Conservation (phyloP, 192 early-diverging fungal genomes). For the Helicostylum pulchrum region DNA sequence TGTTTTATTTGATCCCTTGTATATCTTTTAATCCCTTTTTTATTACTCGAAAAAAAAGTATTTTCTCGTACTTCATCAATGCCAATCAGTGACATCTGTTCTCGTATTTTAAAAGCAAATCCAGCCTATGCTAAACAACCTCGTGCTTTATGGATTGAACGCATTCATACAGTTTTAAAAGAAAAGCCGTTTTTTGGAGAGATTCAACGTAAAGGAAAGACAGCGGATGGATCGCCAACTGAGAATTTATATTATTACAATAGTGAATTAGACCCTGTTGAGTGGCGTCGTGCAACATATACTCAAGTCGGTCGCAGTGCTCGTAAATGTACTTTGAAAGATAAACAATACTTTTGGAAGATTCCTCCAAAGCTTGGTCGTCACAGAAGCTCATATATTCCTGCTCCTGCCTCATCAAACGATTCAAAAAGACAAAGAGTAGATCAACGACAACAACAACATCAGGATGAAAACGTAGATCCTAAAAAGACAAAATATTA, state of each 20-base stretch:
- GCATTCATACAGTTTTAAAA: slow-evolving; percentile 39
- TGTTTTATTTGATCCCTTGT: not conserved
- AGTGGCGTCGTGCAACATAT: slow-evolving; percentile 48
- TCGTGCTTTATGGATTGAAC: slow-evolving; percentile 35
- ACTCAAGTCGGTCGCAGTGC: slow-evolving; percentile 52
- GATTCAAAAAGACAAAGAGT: not conserved
- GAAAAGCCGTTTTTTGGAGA: slow-evolving; percentile 46
- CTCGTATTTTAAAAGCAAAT: slow-evolving; percentile 45
- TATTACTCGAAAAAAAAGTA: slow-evolving; percentile 10
- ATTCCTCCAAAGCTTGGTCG: slow-evolving; percentile 55
- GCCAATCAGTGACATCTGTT: slow-evolving; percentile 49
- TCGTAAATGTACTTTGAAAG: slow-evolving; percentile 52
- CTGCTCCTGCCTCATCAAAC: slow-evolving; percentile 24
- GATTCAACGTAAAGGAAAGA: slow-evolving; percentile 53
- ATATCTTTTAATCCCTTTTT: not conserved
- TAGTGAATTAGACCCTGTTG: slow-evolving; percentile 49
- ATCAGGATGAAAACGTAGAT: slow-evolving; percentile 4
- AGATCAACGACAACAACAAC: not conserved
- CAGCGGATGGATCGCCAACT: slow-evolving; percentile 50
- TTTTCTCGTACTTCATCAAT: slow-evolving; percentile 55
- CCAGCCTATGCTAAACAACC: slow-evolving; percentile 32
- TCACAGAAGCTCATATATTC: slow-evolving; percentile 40
- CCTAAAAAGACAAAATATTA: slow-evolving; percentile 6
- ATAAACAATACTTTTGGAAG: slow-evolving; percentile 54
- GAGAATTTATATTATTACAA: slow-evolving; percentile 55